Evolutionary conservation across 371 early-diverging fungal genomes (phyloP).

Genomic region (Mucor piriformis): DNA sequence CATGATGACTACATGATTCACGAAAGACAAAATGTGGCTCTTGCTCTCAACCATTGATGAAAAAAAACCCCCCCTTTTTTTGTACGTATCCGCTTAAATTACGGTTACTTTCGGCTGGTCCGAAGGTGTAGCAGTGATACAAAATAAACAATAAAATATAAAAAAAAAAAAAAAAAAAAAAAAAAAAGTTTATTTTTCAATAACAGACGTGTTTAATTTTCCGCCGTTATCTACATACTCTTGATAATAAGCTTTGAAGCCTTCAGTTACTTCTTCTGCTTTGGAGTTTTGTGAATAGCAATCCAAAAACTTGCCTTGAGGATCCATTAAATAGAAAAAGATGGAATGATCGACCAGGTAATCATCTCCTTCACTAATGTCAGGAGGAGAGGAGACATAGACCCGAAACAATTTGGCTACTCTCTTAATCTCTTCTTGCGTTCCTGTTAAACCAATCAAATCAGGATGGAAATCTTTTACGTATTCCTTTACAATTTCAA

Average conservation of each 20-base stretch:
- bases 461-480: constrained; percentile 92
- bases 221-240: constrained; percentile 54
- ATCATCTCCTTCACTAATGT: constrained; percentile 85
- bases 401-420: constrained; percentile 93
- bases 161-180: neutral
- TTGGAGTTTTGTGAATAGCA: constrained; percentile 84
- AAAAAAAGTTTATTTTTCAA: neutral
- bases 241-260: constrained; percentile 62
- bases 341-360: constrained; percentile 98
- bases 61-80: neutral
- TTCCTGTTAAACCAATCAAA: constrained; percentile 91
- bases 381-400: constrained; percentile 88
- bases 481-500: constrained; percentile 85
- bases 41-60: neutral
- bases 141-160: neutral
- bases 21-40: neutral
- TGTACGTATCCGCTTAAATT: neutral
- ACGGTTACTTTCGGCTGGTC: neutral
- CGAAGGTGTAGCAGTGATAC: neutral
- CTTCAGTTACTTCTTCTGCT: constrained; percentile 59
- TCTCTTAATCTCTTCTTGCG: constrained; percentile 78
- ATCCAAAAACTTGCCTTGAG: constrained; percentile 88
- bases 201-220: constrained; percentile 14
- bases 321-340: constrained; percentile 96
- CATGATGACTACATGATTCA: constrained; percentile 15